Base-by-base conservation (phyloP, 331 rosid species). In the Stylosanthes scabra region DNA sequence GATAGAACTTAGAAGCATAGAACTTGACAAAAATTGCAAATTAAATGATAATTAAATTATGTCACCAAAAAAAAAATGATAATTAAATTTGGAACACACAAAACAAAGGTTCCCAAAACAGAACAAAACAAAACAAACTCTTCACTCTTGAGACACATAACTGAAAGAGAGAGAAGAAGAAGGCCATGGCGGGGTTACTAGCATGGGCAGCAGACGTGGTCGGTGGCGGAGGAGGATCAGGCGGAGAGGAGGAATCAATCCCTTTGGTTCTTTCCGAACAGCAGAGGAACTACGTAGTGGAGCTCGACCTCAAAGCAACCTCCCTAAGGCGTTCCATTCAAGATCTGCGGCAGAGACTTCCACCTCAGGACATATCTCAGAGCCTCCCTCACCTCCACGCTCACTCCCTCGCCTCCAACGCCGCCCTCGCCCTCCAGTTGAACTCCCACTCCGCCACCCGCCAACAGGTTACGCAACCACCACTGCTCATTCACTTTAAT, bases 201-300 rank as follows among this genome's bases (percentile, higher is more conserved):
- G 97, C 97, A 61, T 94, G 99, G 99, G 99, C 97, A 34, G 97
- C 98, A 3, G 97, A 93, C 58, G 97, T 91, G 8, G 99, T 92
- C 9, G 90, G 91, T 16, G 95, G 85, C 8, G 83, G 83, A 13
- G 78, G 74, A 50, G 83, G 65, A 45, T 10, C 12, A 25, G 70
- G 27, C 2, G 78, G 40, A 1, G 25, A 9, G 68, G 15, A 25
- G 52, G 55, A 50, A 1, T 66, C 85, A 45, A 87, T 88, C 16
- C 97, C 97, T 34, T 47, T 89, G 1, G 13, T 88, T 0, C 88
- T 86, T 75, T 84, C 93, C 1, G 80, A 81, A 9, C 89, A 87
- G 7, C 93, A 91, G 87, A 87, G 60, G 8, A 88, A 27, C 10
- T 89, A 91, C 72, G 97, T 85, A 2, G 63, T 41, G 4, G 93